phyloP scores from a whole-genome alignment of 805 yeast genomes.

The Cyberlindnera saturnus region DNA sequence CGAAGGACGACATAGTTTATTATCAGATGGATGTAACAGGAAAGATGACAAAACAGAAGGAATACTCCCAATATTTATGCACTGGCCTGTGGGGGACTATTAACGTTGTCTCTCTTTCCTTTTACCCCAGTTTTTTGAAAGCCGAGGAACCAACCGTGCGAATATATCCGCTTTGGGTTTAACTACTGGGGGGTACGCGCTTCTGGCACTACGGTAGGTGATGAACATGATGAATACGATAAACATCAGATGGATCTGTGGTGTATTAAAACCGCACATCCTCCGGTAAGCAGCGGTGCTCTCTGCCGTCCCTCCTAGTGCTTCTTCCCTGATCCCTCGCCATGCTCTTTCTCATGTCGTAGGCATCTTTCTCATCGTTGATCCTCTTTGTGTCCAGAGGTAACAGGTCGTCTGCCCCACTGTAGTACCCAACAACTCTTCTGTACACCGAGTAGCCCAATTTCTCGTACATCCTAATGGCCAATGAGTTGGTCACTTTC shows the following conservation, averaged over 20 bases:
- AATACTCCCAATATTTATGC: too few species aligned
- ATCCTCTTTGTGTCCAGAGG: slow-evolving; percentile 33
- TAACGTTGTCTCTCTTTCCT: too few species aligned
- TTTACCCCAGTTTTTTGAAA: too few species aligned
- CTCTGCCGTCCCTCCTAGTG: slow-evolving; percentile 54
- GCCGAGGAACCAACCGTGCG: too few species aligned
- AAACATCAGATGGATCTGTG: too few species aligned
- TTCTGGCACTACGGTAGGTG: background rate
- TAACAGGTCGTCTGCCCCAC: slow-evolving; percentile 40
- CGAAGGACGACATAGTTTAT: slow-evolving; percentile 42
- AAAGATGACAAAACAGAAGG: too few species aligned
- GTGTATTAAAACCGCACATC: slow-evolving; percentile 49
- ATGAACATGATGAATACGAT: too few species aligned
- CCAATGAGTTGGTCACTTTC: slow-evolving; percentile 75
- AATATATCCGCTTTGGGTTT: background rate
- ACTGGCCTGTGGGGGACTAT: too few species aligned
- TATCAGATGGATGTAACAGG: too few species aligned
- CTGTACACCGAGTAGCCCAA: slow-evolving; percentile 81
- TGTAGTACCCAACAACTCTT: slow-evolving; percentile 86
- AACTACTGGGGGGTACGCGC: background rate
- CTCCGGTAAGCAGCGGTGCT: slow-evolving; percentile 54
- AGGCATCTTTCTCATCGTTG: slow-evolving; percentile 77
- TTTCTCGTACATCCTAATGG: slow-evolving; percentile 76
- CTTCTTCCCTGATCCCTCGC: slow-evolving; percentile 49
- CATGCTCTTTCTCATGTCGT: slow-evolving; percentile 72